Percentiles rank a stretch among this genome's conserved stretches.
These are phyloP conservation scores for Hyphopichia pseudoburtonii DNA, from an alignment of 1,139 yeast species.

Conservation along the genomic window DNA sequence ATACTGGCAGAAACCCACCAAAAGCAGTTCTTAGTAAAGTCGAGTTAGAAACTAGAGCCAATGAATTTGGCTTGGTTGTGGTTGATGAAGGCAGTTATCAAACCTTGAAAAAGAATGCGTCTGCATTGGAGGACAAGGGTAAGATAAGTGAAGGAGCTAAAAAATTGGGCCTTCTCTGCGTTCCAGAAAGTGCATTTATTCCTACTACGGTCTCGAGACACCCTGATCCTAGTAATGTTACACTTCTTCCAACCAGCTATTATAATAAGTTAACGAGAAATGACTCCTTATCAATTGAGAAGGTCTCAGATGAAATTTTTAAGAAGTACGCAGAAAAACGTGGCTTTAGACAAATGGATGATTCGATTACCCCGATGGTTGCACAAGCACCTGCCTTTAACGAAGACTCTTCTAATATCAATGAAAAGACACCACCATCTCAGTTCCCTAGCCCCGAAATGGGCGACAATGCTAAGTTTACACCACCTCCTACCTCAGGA, in stretches of 20 bases:
- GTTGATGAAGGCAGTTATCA: slow-evolving; percentile 39
- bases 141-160: slow-evolving; percentile 35
- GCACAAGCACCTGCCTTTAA: slow-evolving; percentile 8
- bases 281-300: slow-evolving; percentile 44
- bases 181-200: slow-evolving; percentile 56
- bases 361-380: slow-evolving; percentile 14
- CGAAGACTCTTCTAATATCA: background rate
- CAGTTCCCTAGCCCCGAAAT: slow-evolving; percentile 9
- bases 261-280: slow-evolving; percentile 55
- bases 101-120: slow-evolving; percentile 13
- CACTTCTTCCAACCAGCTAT: slow-evolving; percentile 62
- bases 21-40: slow-evolving; percentile 14
- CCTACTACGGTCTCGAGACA: slow-evolving; percentile 58
- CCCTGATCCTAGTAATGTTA: slow-evolving; percentile 59
- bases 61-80: slow-evolving; percentile 38
- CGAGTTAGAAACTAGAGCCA: slow-evolving; percentile 18
- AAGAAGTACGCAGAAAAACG: slow-evolving; percentile 48
- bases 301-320: slow-evolving; percentile 46
- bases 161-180: slow-evolving; percentile 47
- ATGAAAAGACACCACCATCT: slow-evolving; percentile 1
- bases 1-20: slow-evolving; percentile 12
- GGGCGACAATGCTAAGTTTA: slow-evolving; percentile 15
- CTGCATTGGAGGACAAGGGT: slow-evolving; percentile 20
- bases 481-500: slow-evolving; percentile 15
- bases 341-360: slow-evolving; percentile 39